Percentiles rank a stretch among this genome's conserved stretches.
Evolutionary conservation across 1,284 basidiomycete genomes (phyloP).

Genomic region (Cryptococcus neoformans): DNA sequence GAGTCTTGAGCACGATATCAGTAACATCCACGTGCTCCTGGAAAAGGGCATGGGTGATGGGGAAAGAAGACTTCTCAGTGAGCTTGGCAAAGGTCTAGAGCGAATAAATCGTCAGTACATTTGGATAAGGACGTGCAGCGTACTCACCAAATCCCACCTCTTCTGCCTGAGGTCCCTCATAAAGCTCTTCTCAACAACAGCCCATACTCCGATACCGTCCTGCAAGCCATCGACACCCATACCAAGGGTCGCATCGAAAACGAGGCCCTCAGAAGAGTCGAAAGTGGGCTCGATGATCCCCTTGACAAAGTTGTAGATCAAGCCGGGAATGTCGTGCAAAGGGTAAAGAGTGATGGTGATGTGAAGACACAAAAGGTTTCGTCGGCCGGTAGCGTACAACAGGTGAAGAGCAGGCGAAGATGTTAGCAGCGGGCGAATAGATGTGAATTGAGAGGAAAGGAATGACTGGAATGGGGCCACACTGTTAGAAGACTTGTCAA

Average conservation of each 20-base stretch:
- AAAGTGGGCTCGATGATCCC: conserved; percentile 71
- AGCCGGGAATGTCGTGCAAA: conserved; percentile 66
- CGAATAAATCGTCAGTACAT: neutral
- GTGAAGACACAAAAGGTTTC: conserved; percentile 70
- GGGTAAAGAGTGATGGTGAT: conserved; percentile 71
- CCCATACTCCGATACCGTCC: conserved; percentile 71
- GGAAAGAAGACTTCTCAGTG: conserved; percentile 35
- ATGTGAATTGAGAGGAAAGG: conserved; percentile 31
- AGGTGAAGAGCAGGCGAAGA: conserved; percentile 56
- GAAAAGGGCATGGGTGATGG: conserved; percentile 59
- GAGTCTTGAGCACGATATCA: conserved; percentile 68
- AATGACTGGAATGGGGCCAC: conserved; percentile 20
- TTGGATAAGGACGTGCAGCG: neutral
- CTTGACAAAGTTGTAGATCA: conserved; percentile 59
- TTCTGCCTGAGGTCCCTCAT: conserved; percentile 63
- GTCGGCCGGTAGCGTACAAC: conserved; percentile 78
- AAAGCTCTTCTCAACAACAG: conserved; percentile 72
- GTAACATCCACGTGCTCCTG: conserved; percentile 76
- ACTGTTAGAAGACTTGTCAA: conserved; percentile 8
- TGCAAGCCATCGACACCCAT: conserved; percentile 50
- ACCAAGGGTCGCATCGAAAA: conserved; percentile 72
- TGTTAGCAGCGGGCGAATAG: conserved; percentile 25
- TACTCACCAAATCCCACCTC: conserved; percentile 80
- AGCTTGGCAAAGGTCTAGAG: conserved; percentile 43
- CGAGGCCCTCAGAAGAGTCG: conserved; percentile 51